Evolutionary conservation across 1,139 yeast genomes (phyloP), one percentile per base, ranked within the genome.

Genomic region (Yamadazyma buinensis): DNA sequence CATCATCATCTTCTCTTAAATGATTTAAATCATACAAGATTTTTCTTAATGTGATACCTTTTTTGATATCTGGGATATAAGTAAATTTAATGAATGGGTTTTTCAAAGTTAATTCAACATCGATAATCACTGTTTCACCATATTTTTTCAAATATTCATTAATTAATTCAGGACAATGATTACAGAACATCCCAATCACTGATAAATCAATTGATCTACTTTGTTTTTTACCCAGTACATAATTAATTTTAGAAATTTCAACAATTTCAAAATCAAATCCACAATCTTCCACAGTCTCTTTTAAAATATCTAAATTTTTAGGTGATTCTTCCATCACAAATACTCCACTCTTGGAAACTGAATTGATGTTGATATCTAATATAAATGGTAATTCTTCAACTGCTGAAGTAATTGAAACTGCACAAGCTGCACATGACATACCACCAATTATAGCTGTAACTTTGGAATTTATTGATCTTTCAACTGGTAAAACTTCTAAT

Each of bases 381-480:
- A 83, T 71, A 52, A 74, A 79, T 0, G 77, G 74, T 25, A 80
- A 55, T 6, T 65, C 72, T 5, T 63, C 50, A 2, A 77, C 73
- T 1, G 79, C 75, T 14, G 65, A 56, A 8, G 61, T 57, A 22
- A 84, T 76, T 0, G 87, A 63, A 32, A 67, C 67, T 1, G 78
- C 77, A 54, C 94, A 84, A 0, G 87, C 77, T 5, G 84, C 78
- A 59, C 92, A 84, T 0, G 88, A 77, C 57, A 84, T 82, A 4
- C 92, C 92, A 4, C 82, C 84, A 33, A 84, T 75, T 0, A 77
- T 58, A 2, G 86, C 87, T 7, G 67, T 62, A 7, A 81, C 72
- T 46, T 70, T 73, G 42, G 67, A 71, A 39, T 66, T 68, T 9
- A 61, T 52, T 2, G 75, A 59, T 29, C 73, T 61, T 26, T 67